These are phyloP conservation scores for Podaxis mareebaensis DNA, from an alignment of 768 basidiomycete genomes.

Conservation along the genomic window DNA sequence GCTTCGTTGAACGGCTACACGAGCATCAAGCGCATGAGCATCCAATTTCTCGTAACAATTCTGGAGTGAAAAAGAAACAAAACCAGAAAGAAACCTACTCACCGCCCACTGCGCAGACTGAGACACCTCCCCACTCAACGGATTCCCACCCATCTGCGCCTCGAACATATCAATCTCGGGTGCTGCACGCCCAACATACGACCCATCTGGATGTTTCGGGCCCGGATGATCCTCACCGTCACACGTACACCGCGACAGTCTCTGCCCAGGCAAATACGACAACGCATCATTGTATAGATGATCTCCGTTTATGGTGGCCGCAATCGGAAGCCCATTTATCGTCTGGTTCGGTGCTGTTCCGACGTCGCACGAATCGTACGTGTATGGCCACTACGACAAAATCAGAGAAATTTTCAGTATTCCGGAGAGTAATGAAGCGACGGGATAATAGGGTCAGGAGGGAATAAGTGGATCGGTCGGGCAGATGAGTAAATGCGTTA, in stretches of 20 bases:
- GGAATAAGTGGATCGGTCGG: background rate
- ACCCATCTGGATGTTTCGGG: conserved; percentile 66
- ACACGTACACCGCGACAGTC: conserved; percentile 83
- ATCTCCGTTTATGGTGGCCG: conserved; percentile 61
- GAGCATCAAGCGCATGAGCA: background rate
- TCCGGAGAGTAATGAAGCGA: background rate
- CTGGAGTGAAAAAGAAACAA: conserved; percentile 11
- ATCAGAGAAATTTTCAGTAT: conserved; percentile 4
- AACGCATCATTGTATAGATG: conserved; percentile 38
- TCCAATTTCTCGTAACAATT: conserved; percentile 7
- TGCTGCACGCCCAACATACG: conserved; percentile 75
- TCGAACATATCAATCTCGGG: conserved; percentile 91
- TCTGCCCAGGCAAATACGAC: conserved; percentile 75
- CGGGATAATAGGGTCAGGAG: background rate
- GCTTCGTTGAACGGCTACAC: conserved; percentile 67
- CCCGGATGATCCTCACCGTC: conserved; percentile 78
- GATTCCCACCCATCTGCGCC: conserved; percentile 56
- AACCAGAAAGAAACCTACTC: conserved; percentile 21
- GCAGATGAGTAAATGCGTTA: background rate
- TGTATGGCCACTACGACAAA: conserved; percentile 67
- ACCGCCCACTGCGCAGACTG: conserved; percentile 82
- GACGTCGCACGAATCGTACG: conserved; percentile 78
- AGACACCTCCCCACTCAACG: conserved; percentile 64
- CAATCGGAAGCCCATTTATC: conserved; percentile 59
- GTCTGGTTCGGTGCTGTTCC: conserved; percentile 82